Percentiles rank a stretch among this genome's conserved stretches.
Conservation (phyloP, 257 asterid species). For the Solanum paucissectum region DNA sequence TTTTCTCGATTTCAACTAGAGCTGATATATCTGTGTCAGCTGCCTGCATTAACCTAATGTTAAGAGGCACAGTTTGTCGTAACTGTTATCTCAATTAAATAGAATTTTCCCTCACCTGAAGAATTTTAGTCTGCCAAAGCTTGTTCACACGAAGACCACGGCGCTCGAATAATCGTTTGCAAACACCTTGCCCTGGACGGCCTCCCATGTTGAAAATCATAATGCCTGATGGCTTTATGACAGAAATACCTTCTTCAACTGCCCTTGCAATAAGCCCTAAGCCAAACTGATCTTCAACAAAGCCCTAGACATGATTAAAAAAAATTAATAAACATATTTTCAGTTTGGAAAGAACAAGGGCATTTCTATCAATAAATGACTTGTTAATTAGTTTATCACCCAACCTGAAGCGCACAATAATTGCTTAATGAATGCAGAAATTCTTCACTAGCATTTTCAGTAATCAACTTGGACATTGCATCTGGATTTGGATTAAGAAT, state of each 20-base stretch:
- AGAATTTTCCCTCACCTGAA: slow-evolving; percentile 48
- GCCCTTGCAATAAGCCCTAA: slow-evolving; percentile 98
- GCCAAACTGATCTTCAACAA: slow-evolving; percentile 99
- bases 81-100: background rate
- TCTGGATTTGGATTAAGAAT: slow-evolving; percentile 98
- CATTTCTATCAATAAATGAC: background rate
- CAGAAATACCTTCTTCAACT: slow-evolving; percentile 97
- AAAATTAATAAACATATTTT: background rate
- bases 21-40: slow-evolving; percentile 98
- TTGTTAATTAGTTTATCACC: background rate
- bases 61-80: slow-evolving; percentile 9
- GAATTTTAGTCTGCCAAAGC: slow-evolving; percentile 98
- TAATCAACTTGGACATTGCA: slow-evolving; percentile 94
- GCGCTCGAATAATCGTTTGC: slow-evolving; percentile 94
- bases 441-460: slow-evolving; percentile 97
- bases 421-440: slow-evolving; percentile 78
- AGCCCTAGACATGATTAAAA: slow-evolving; percentile 47
- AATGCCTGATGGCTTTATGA: slow-evolving; percentile 89
- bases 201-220: slow-evolving; percentile 99
- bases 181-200: slow-evolving; percentile 96
- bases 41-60: slow-evolving; percentile 59
- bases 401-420: slow-evolving; percentile 95
- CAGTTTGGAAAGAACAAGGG: background rate
- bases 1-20: slow-evolving; percentile 93
- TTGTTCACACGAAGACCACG: slow-evolving; percentile 86